phyloP scores from a whole-genome alignment of 148 eudicot genomes.

The Gaultheria prostrata region DNA sequence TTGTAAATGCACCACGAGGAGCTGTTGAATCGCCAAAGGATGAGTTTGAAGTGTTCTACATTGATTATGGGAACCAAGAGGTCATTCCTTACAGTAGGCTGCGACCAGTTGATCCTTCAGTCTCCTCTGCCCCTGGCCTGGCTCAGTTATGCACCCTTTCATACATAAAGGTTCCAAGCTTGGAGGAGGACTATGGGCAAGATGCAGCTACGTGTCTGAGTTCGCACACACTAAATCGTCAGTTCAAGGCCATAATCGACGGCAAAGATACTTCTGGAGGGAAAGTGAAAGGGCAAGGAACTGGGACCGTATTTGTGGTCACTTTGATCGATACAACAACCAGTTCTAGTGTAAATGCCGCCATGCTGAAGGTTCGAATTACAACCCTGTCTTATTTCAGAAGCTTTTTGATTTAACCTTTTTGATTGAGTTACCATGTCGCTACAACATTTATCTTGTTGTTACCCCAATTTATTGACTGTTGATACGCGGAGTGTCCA shows the following conservation, averaged over 20 bases:
- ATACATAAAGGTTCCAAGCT: conserved; percentile 66
- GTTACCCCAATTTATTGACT: too few relatives aligned
- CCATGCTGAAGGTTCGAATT: conserved; percentile 68
- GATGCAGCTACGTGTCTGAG: conserved; percentile 75
- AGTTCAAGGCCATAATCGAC: conserved; percentile 74
- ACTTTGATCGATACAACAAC: conserved; percentile 56
- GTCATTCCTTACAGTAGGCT: conserved; percentile 56
- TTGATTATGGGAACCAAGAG: conserved; percentile 96
- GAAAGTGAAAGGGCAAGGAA: conserved; percentile 88
- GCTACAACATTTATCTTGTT: too few relatives aligned
- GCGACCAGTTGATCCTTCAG: conserved; percentile 67
- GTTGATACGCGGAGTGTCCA: too few relatives aligned
- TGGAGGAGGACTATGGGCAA: conserved; percentile 84
- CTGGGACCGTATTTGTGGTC: conserved; percentile 64
- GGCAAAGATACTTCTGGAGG: conserved; percentile 82
- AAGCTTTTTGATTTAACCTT: conserved; percentile 16
- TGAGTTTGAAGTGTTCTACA: conserved; percentile 83
- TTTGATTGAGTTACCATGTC: neutral
- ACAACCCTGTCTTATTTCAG: conserved; percentile 8
- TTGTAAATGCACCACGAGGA: conserved; percentile 71
- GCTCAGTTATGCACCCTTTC: conserved; percentile 92
- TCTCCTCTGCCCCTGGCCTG: conserved; percentile 58
- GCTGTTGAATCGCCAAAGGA: conserved; percentile 59
- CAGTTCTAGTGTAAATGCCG: conserved; percentile 60
- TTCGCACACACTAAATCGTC: conserved; percentile 45